A percentile compares a stretch with the other conserved stretches of the same genome.
phyloP scores from a whole-genome alignment of 2,329 filamentous ascomycete species.

The Clonostachys sp. region DNA sequence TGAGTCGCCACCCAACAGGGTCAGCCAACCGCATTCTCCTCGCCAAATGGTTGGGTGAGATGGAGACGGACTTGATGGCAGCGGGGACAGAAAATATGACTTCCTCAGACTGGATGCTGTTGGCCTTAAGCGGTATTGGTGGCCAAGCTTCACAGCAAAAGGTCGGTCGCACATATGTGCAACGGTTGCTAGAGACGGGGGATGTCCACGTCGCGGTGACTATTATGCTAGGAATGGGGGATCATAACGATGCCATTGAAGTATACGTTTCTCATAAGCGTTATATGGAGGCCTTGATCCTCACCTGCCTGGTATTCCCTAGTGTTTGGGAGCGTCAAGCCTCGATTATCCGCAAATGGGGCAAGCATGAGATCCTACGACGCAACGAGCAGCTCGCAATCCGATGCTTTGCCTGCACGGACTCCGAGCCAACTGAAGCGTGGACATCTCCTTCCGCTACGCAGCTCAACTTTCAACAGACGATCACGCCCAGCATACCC shows the following conservation, averaged over 20 bases:
- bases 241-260: slow-evolving; percentile 91
- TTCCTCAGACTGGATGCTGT: slow-evolving; percentile 92
- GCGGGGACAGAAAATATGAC: slow-evolving; percentile 83
- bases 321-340: slow-evolving; percentile 88
- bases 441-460: slow-evolving; percentile 82
- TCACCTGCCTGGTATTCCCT: slow-evolving; percentile 80
- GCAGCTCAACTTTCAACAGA: slow-evolving; percentile 49
- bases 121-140: slow-evolving; percentile 86
- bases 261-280: slow-evolving; percentile 89
- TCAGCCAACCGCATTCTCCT: slow-evolving; percentile 79
- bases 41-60: slow-evolving; percentile 87
- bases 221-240: slow-evolving; percentile 87
- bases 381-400: slow-evolving; percentile 88
- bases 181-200: slow-evolving; percentile 81
- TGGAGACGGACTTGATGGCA: slow-evolving; percentile 75
- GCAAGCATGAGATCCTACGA: slow-evolving; percentile 82
- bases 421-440: slow-evolving; percentile 75
- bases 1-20: slow-evolving; percentile 66
- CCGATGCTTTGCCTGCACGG: slow-evolving; percentile 88
- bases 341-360: slow-evolving; percentile 89
- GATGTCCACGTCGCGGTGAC: slow-evolving; percentile 91
- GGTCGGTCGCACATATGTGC: slow-evolving; percentile 84
- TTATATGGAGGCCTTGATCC: slow-evolving; percentile 87
- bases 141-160: slow-evolving; percentile 75
- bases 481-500: slow-evolving; percentile 48